Evolutionary conservation across 2,329 filamentous ascomycete species (phyloP).

Genomic region (Phoma sp.): DNA sequence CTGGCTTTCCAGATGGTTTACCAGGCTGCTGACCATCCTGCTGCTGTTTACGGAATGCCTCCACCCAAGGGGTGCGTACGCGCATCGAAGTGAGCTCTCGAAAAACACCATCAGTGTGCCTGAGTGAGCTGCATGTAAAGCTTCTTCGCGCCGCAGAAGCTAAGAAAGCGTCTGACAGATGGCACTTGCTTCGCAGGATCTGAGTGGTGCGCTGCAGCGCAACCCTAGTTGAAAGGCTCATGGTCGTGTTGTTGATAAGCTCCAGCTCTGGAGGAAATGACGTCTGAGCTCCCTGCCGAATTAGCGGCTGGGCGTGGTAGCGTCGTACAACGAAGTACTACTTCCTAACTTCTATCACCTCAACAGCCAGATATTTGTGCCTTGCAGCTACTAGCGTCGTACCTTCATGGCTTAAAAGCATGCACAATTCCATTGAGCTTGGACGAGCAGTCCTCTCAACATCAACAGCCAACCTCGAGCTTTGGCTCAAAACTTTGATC

Average conservation of each 20-base stretch:
- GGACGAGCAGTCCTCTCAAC: conserved; percentile 44
- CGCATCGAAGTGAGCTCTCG: conserved; percentile 56
- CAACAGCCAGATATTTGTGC: not conserved
- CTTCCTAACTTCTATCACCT: conserved; percentile 2
- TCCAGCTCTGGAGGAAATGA: conserved; percentile 24
- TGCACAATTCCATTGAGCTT: conserved; percentile 41
- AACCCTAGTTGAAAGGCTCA: conserved; percentile 30
- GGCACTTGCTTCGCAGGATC: conserved; percentile 11
- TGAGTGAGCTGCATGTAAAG: conserved; percentile 36
- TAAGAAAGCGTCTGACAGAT: not conserved
- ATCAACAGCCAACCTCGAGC: conserved; percentile 35
- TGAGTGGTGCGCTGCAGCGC: conserved; percentile 28
- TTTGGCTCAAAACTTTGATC: conserved; percentile 48
- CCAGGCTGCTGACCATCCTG: conserved; percentile 41
- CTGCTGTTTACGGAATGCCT: conserved; percentile 66
- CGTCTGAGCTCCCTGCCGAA: conserved; percentile 27
- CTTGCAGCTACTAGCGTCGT: conserved; percentile 5
- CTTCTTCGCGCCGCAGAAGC: conserved; percentile 14
- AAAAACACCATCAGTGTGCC: conserved; percentile 66
- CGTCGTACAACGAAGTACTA: conserved; percentile 11
- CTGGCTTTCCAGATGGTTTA: conserved; percentile 40
- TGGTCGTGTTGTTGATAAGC: conserved; percentile 21
- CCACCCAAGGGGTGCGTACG: conserved; percentile 72
- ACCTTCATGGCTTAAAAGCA: conserved; percentile 18
- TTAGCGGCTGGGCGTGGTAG: conserved; percentile 24